These are phyloP conservation scores for Rosa rugosa DNA, from an alignment of 306 rosid species.

Conservation along the genomic window DNA sequence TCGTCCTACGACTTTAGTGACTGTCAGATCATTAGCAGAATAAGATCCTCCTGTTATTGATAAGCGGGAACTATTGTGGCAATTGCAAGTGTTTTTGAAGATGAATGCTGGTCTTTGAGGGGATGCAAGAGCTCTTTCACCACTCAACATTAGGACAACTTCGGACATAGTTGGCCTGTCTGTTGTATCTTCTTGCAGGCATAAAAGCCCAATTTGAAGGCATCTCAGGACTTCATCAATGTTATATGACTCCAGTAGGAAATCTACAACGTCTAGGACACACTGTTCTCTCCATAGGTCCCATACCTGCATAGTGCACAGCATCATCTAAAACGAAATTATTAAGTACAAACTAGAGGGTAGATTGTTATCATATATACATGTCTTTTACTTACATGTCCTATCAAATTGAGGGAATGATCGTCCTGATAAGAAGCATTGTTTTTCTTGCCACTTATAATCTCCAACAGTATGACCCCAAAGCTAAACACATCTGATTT, in stretches of 20 bases:
- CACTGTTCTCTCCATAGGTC: not conserved
- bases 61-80: not conserved
- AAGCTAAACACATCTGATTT: constrained; percentile 2
- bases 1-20: not conserved
- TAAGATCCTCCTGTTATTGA: not conserved
- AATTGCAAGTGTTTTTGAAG: not conserved
- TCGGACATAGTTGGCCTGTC: not conserved
- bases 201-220: not conserved
- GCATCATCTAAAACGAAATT: not conserved
- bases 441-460: not conserved
- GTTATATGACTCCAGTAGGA: not conserved
- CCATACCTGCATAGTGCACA: not conserved
- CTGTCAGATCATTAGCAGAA: not conserved
- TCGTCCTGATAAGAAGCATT: not conserved
- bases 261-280: not conserved
- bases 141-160: not conserved
- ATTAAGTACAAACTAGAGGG: not conserved
- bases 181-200: not conserved
- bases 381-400: constrained; percentile 16
- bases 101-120: constrained; percentile 1
- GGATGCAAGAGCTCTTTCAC: constrained; percentile 2
- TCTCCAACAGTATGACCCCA: not conserved
- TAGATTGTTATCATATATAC: too few relatives aligned
- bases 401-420: not conserved
- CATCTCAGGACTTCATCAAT: not conserved